A percentile compares a stretch with the other conserved stretches of the same genome.
phyloP scores from a whole-genome alignment of 805 yeast species.

The Starmerella vitae region DNA sequence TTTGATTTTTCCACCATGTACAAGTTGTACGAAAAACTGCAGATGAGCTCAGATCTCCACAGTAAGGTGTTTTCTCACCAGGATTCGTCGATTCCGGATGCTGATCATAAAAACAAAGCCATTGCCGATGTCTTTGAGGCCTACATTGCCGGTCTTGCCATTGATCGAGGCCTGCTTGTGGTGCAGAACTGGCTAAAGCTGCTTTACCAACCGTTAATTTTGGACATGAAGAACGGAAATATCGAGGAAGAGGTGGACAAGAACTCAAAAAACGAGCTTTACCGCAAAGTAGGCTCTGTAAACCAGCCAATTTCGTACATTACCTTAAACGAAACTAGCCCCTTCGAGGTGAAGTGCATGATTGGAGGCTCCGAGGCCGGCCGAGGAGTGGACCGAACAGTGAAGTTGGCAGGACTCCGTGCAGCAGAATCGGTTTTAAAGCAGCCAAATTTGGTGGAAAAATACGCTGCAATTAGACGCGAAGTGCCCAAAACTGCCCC shows the following conservation, averaged over 20 bases:
- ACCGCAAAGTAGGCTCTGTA: slow-evolving; percentile 61
- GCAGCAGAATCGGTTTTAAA: slow-evolving; percentile 75
- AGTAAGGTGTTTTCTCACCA: slow-evolving; percentile 12
- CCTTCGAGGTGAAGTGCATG: slow-evolving; percentile 50
- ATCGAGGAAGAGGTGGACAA: slow-evolving; percentile 32
- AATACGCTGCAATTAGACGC: slow-evolving; percentile 47
- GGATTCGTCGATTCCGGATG: slow-evolving; percentile 16
- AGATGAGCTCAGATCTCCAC: slow-evolving; percentile 17
- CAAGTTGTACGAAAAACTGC: slow-evolving; percentile 36
- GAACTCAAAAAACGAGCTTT: slow-evolving; percentile 65
- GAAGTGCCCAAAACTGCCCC: slow-evolving; percentile 16
- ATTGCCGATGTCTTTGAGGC: slow-evolving; percentile 91
- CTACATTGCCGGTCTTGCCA: slow-evolving; percentile 66
- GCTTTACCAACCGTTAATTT: slow-evolving; percentile 26
- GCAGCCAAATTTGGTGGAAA: slow-evolving; percentile 46
- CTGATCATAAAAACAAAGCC: slow-evolving; percentile 35
- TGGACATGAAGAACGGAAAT: slow-evolving; percentile 19
- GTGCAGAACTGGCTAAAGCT: slow-evolving; percentile 26
- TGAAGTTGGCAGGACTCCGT: slow-evolving; percentile 63
- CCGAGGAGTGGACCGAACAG: slow-evolving; percentile 52
- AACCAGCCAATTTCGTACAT: slow-evolving; percentile 47
- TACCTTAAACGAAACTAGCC: slow-evolving; percentile 31
- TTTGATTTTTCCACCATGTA: slow-evolving; percentile 58
- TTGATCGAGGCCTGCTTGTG: slow-evolving; percentile 21
- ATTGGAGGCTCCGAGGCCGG: slow-evolving; percentile 58